Evolutionary conservation across 495 filamentous ascomycete species (phyloP).

Genomic region (Thozetella sp.): DNA sequence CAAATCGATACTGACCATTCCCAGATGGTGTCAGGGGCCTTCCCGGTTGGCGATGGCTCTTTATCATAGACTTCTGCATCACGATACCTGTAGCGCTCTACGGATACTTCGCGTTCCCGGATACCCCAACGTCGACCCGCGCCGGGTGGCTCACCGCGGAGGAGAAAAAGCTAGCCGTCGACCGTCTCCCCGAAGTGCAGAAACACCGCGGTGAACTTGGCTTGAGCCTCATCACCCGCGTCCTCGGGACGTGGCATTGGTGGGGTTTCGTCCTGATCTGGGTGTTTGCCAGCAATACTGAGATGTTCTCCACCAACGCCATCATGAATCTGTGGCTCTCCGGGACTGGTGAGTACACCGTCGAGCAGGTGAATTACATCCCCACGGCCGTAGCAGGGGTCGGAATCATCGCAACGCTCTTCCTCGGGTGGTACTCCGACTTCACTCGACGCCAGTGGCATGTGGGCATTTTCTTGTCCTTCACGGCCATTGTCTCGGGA

Average conservation of each 20-base stretch:
- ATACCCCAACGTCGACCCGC: not conserved
- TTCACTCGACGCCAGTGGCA: not conserved
- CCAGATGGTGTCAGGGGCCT: conserved; percentile 38
- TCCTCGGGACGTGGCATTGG: not conserved
- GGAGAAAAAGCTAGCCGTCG: not conserved
- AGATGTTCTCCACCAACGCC: not conserved
- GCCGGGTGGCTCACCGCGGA: not conserved
- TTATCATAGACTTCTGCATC: conserved; percentile 29
- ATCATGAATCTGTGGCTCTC: not conserved
- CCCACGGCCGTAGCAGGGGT: not conserved
- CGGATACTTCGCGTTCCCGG: not conserved
- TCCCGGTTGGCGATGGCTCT: conserved; percentile 56
- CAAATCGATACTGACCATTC: conserved; percentile 8
- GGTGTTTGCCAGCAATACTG: not conserved
- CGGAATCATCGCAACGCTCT: not conserved
- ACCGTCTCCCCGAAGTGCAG: not conserved
- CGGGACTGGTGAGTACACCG: not conserved
- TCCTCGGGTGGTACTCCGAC: not conserved
- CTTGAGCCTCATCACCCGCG: not conserved
- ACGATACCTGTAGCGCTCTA: not conserved
- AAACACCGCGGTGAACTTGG: not conserved
- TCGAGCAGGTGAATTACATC: not conserved
- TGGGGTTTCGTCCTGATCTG: not conserved
- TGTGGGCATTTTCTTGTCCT: not conserved
- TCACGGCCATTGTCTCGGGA: not conserved